A percentile compares a stretch with the other conserved stretches of the same genome.
Evolutionary conservation across 306 rosid species (phyloP).

Genomic region (Ziziphus jujuba): DNA sequence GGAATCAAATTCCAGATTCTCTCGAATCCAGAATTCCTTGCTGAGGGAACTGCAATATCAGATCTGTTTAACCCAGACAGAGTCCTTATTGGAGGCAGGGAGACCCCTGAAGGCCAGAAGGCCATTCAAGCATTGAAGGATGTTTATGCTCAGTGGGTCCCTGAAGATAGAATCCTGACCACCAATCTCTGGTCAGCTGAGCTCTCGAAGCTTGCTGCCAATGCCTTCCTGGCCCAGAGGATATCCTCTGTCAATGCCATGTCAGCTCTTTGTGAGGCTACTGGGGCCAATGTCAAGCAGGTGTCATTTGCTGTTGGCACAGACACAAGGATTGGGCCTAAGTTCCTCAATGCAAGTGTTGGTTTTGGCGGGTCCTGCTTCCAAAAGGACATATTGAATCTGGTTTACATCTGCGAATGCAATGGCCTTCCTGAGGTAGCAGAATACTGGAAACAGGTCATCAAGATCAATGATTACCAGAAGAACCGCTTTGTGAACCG

Average conservation of each 20-base stretch:
- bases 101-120: slow-evolving; percentile 72
- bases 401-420: slow-evolving; percentile 91
- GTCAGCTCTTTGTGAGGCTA: slow-evolving; percentile 98
- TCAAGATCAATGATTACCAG: slow-evolving; percentile 93
- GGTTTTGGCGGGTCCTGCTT: slow-evolving; percentile 99
- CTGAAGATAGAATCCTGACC: slow-evolving; percentile 71
- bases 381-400: slow-evolving; percentile 90
- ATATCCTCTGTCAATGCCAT: slow-evolving; percentile 92
- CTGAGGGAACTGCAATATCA: slow-evolving; percentile 90
- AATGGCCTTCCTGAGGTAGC: slow-evolving; percentile 97
- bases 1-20: slow-evolving; percentile 85
- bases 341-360: slow-evolving; percentile 86
- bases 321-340: slow-evolving; percentile 91
- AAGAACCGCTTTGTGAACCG: slow-evolving; percentile 91
- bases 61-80: slow-evolving; percentile 84
- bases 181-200: slow-evolving; percentile 97
- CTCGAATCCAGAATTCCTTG: slow-evolving; percentile 92
- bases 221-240: slow-evolving; percentile 95
- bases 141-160: slow-evolving; percentile 89
- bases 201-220: slow-evolving; percentile 93
- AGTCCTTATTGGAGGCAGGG: slow-evolving; percentile 91
- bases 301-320: slow-evolving; percentile 84
- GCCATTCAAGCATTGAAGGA: slow-evolving; percentile 71
- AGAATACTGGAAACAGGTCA: slow-evolving; percentile 97
- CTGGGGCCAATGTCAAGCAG: slow-evolving; percentile 77